These are phyloP conservation scores for Penicillium daleae DNA, from an alignment of 495 filamentous ascomycete genomes.

Conservation along the genomic window DNA sequence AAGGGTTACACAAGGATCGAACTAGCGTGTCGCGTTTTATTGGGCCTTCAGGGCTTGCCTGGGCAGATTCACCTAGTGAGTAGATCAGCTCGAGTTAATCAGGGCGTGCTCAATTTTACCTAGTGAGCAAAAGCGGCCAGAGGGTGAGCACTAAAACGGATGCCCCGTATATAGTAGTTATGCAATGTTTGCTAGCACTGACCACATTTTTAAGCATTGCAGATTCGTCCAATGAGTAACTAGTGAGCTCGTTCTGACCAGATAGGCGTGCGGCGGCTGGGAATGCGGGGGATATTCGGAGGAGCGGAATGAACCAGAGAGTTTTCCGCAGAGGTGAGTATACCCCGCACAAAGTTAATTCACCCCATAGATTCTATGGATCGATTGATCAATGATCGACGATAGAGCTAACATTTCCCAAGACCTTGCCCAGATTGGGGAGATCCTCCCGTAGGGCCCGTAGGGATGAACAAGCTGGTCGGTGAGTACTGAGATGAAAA, in stretches of 20 bases:
- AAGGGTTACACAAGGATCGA: too few species aligned
- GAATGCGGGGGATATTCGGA: not conserved
- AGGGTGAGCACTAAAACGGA: too few species aligned
- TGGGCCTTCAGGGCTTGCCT: too few species aligned
- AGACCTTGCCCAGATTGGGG: not conserved
- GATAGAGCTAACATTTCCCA: not conserved
- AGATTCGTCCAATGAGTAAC: not conserved
- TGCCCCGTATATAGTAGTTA: too few species aligned
- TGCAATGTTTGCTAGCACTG: not conserved
- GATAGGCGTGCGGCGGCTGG: not conserved
- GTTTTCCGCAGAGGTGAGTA: not conserved
- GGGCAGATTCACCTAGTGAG: too few species aligned
- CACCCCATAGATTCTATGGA: not conserved
- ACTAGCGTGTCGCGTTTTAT: too few species aligned
- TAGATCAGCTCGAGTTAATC: too few species aligned
- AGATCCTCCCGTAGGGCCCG: not conserved
- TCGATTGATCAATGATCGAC: not conserved
- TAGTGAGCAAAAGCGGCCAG: too few species aligned
- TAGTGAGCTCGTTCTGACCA: not conserved
- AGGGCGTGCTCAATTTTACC: too few species aligned
- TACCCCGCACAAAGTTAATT: slow-evolving; percentile 1
- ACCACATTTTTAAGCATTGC: not conserved
- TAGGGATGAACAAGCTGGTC: not conserved
- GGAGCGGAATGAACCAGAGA: not conserved
- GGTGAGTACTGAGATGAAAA: not conserved